Evolutionary conservation across 2,329 filamentous ascomycete species (phyloP).

Genomic region (Aspergillus japonicus): DNA sequence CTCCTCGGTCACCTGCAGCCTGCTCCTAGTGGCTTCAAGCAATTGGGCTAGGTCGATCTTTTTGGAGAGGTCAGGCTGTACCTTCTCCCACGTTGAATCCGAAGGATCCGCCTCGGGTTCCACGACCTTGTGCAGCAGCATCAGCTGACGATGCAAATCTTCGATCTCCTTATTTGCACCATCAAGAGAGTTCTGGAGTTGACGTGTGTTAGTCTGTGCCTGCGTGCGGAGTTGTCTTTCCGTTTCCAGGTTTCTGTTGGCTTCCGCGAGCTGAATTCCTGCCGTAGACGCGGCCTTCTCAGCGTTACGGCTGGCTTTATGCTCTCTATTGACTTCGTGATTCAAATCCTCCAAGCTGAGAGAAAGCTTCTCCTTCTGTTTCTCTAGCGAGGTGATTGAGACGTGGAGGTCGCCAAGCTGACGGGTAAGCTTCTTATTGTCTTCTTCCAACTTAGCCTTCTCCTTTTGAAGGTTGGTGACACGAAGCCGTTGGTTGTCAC

Average conservation of each 20-base stretch:
- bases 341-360: conserved; percentile 87
- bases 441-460: conserved; percentile 78
- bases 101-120: conserved; percentile 69
- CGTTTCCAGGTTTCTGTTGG: conserved; percentile 84
- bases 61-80: conserved; percentile 65
- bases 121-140: conserved; percentile 80
- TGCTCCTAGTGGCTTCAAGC: conserved; percentile 84
- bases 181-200: conserved; percentile 76
- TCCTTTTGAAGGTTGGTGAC: conserved; percentile 75
- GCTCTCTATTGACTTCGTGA: conserved; percentile 85
- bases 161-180: conserved; percentile 76
- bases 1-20: conserved; percentile 78
- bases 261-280: conserved; percentile 81
- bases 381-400: conserved; percentile 78
- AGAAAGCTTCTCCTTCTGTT: conserved; percentile 89
- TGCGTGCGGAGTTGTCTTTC: conserved; percentile 82
- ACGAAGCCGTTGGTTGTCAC: conserved; percentile 76
- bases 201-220: conserved; percentile 79
- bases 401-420: conserved; percentile 85
- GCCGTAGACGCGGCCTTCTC: conserved; percentile 82
- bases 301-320: conserved; percentile 83
- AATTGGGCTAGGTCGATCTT: conserved; percentile 78
- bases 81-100: conserved; percentile 66
- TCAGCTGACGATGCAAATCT: conserved; percentile 75
- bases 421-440: conserved; percentile 74